These are phyloP conservation scores for Corymbia maculata DNA, from an alignment of 345 rosid genomes.

Conservation along the genomic window DNA sequence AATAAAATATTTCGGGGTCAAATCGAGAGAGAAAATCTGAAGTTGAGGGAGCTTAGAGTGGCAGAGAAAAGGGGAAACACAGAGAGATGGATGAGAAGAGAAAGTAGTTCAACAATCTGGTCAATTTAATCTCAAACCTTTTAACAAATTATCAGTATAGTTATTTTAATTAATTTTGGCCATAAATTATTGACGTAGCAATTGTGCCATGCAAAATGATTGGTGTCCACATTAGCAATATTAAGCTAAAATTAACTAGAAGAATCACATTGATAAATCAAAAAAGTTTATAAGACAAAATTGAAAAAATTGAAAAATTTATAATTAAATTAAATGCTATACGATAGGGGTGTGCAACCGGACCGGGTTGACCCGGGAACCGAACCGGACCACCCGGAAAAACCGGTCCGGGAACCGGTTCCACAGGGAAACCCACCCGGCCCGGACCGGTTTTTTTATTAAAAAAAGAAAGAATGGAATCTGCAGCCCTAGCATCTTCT, in stretches of 20 bases:
- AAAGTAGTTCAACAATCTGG: background rate
- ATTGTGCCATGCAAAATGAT: fast-evolving
- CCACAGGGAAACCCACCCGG: no score
- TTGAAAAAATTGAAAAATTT: background rate
- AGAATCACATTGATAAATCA: fast-evolving
- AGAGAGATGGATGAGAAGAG: background rate
- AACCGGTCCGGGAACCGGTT: no score
- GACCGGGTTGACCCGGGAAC: no score
- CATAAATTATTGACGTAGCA: fast-evolving
- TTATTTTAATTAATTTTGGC: fast-evolving
- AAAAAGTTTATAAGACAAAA: background rate
- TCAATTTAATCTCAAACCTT: background rate
- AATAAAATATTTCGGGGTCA: no score
- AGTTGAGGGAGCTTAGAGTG: background rate
- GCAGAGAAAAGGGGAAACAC: background rate
- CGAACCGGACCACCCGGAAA: no score
- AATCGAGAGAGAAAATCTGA: background rate
- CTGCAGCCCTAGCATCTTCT: no score
- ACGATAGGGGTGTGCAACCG: no score
- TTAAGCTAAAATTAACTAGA: fast-evolving
- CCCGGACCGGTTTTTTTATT: no score
- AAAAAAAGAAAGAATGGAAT: no score
- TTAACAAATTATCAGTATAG: background rate
- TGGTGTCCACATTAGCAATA: fast-evolving
- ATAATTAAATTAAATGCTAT: background rate